Percentiles rank a stretch among this genome's conserved stretches.
These are phyloP conservation scores for Avicennia marina DNA, from an alignment of 257 asterid species.

Conservation along the genomic window DNA sequence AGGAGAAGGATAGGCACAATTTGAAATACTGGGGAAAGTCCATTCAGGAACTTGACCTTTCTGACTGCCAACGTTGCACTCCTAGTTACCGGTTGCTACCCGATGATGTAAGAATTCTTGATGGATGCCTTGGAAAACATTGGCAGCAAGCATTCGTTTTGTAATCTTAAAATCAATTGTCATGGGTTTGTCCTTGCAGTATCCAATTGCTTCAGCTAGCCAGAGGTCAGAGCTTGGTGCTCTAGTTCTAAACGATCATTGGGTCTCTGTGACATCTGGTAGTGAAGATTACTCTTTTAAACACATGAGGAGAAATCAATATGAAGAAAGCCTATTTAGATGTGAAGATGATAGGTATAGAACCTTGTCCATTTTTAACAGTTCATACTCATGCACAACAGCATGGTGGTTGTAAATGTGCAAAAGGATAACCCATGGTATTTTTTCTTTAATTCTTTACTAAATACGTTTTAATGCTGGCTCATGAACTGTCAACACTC, in stretches of 20 bases:
- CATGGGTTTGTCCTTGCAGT: conserved; percentile 46
- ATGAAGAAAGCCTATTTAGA: conserved; percentile 94
- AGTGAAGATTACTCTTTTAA: conserved; percentile 99
- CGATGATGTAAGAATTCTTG: conserved; percentile 65
- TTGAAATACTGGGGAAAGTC: conserved; percentile 90
- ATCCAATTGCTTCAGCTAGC: conserved; percentile 84
- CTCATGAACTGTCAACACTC: neutral
- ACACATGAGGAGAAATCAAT: conserved; percentile 96
- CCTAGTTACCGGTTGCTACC: conserved; percentile 99
- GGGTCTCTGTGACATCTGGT: conserved; percentile 99
- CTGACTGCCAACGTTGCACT: conserved; percentile 71
- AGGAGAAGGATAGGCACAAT: conserved; percentile 74
- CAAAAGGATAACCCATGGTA: neutral
- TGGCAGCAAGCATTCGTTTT: neutral
- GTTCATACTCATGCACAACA: neutral
- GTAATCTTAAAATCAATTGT: conserved; percentile 10
- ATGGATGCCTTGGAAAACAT: conserved; percentile 9
- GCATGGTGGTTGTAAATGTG: neutral
- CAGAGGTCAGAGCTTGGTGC: conserved; percentile 88
- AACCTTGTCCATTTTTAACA: neutral
- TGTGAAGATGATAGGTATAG: conserved; percentile 96
- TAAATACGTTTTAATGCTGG: neutral
- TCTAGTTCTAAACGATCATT: conserved; percentile 81
- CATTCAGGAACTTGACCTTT: conserved; percentile 95
- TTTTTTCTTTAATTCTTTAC: too few species aligned